Base-by-base conservation (phyloP, 495 filamentous ascomycete genomes). In the Neurospora sp. region DNA sequence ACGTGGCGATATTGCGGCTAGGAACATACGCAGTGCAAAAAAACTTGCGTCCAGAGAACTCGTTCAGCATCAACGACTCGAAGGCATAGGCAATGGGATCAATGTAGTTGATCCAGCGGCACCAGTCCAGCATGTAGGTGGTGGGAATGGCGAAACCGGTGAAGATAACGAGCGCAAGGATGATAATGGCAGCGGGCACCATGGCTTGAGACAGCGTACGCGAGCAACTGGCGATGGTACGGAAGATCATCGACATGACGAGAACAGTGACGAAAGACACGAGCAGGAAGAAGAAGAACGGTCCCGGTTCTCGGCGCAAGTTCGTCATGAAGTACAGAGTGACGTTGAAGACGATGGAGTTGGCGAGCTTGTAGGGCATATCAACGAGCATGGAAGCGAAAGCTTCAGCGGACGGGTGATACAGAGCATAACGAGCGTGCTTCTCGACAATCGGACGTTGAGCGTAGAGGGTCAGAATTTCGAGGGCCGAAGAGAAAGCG, bases 401-500 rank as follows among this genome's bases (percentile, higher is more conserved):
- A 3, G 94, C 93, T 83, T 97, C 94, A 16, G 94, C 90, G 4
- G 92, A 93, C 1, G 94, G 92, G 78, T 97, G 94, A 76, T 97
- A 97, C 27, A 97, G 84, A n/a, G 94, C 94, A 78, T 97, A 98
- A 73, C 91, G 89, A 70, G 84, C 83, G 76, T 98, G 94, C 78
- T 98, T 98, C 78, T 97, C 94, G 71, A 98, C 93, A 76, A 98
- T 97, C 1, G 92, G 89, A 16, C 94, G 89, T 87, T 97, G 94
- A 22, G 91, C 87, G 80, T 93, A 97, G 5, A 97, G 86, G 7
- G 91, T 94, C 39, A 97, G 82, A 80, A 94, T 93, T 79, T 97
- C 94, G 37, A 96, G 82, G 70, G 89, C 85, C 76, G 88, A 91
- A 48, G 90, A 84, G 74, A 97, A 97, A 37, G 93, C 93, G 79